These are phyloP conservation scores for Phytophthora meadii DNA, from an alignment of 352 stramenopile genomes.

Conservation along the genomic window DNA sequence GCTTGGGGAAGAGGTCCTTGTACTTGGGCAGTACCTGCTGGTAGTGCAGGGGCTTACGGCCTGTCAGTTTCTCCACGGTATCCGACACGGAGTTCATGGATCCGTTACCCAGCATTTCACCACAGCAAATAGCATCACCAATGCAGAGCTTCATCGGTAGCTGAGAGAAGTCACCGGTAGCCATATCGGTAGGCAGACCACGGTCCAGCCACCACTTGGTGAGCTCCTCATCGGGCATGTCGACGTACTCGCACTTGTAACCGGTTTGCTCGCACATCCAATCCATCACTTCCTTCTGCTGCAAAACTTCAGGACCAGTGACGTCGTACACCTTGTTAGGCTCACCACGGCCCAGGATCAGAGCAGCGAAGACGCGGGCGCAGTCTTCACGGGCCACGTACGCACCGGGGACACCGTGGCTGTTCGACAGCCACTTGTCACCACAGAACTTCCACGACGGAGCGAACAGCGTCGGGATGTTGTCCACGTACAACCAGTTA, in stretches of 20 bases:
- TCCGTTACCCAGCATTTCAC: constrained; percentile 38
- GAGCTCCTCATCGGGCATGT: constrained; percentile 38
- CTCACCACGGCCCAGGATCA: constrained; percentile 32
- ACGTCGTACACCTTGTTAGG: constrained; percentile 37
- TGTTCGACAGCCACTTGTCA: constrained; percentile 35
- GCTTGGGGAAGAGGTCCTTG: constrained; percentile 35
- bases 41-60: constrained; percentile 30
- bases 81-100: constrained; percentile 33
- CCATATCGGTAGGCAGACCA: constrained; percentile 30
- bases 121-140: constrained; percentile 32
- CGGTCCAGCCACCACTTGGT: constrained; percentile 31
- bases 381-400: constrained; percentile 23
- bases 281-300: constrained; percentile 36
- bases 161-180: constrained; percentile 33
- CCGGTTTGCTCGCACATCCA: constrained; percentile 30
- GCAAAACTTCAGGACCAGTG: constrained; percentile 25
- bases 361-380: constrained; percentile 19
- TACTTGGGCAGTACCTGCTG: constrained; percentile 33
- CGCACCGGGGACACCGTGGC: constrained; percentile 9
- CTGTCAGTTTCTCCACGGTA: constrained; percentile 34
- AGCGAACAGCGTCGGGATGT: constrained; percentile 36
- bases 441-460: constrained; percentile 38
- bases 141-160: constrained; percentile 39
- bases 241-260: constrained; percentile 38
- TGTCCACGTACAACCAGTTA: constrained; percentile 35